Conservation (phyloP, 1,139 yeast species). For the Hanseniaspora sp. region DNA sequence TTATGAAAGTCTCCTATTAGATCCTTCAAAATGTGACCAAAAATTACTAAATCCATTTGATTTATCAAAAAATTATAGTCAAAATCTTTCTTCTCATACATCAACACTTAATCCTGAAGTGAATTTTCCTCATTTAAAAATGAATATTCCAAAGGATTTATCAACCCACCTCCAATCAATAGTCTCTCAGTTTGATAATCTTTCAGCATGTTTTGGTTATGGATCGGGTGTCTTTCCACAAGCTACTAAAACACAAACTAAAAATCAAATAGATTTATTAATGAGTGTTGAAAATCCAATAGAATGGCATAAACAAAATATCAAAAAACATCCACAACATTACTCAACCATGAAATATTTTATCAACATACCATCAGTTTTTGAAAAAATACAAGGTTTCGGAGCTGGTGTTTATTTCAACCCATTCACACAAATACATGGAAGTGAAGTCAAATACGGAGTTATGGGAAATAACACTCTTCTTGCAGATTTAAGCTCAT, state of each 20-base stretch:
- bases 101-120: background rate
- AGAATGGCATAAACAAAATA: conserved; percentile 65
- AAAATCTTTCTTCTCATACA: background rate
- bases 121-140: background rate
- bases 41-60: background rate
- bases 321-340: conserved; percentile 56
- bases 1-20: too few species aligned
- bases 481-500: conserved; percentile 57
- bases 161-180: background rate
- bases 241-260: conserved; percentile 30
- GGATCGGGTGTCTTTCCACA: conserved; percentile 93
- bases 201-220: conserved; percentile 54
- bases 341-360: conserved; percentile 57
- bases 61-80: background rate
- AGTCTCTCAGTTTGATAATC: conserved; percentile 1
- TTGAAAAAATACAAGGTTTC: conserved; percentile 42
- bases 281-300: conserved; percentile 65
- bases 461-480: conserved; percentile 55
- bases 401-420: conserved; percentile 93
- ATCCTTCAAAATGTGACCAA: too few species aligned
- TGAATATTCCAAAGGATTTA: conserved; percentile 5
- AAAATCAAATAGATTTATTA: conserved; percentile 68
- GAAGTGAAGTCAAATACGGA: conserved; percentile 71
- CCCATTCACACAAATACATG: conserved; percentile 64
- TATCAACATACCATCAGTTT: conserved; percentile 32